Percentiles rank a stretch among this genome's conserved stretches.
Evolutionary conservation across 2,329 filamentous ascomycete species (phyloP).

Genomic region (Lasiodiplodia hormozganensis): DNA sequence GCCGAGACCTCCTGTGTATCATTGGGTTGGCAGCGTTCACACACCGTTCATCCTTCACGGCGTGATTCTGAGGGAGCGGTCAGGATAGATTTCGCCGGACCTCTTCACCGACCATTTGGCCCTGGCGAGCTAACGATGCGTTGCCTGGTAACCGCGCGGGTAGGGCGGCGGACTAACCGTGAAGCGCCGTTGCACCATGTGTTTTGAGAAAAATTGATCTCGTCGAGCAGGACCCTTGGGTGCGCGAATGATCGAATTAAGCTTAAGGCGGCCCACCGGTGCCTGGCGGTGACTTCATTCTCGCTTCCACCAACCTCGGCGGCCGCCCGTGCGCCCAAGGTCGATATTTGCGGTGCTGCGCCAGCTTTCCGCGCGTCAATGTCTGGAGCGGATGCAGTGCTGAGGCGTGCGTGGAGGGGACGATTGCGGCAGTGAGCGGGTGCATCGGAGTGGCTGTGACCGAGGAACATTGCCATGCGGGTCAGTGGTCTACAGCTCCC

Average conservation of each 20-base stretch:
- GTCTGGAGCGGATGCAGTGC: not conserved
- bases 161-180: not conserved
- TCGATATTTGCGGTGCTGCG: constrained; percentile 1
- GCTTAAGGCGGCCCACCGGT: constrained; percentile 27
- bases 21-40: not conserved
- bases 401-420: not conserved
- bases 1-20: not conserved
- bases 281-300: constrained; percentile 24
- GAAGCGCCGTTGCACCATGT: not conserved
- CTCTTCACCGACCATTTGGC: constrained; percentile 23
- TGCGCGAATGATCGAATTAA: constrained; percentile 2
- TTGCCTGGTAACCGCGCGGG: not conserved
- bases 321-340: not conserved
- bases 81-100: not conserved
- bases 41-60: constrained; percentile 6
- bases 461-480: not conserved
- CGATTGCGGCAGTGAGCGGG: constrained; percentile 8
- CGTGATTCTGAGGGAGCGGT: not conserved
- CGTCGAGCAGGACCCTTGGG: not conserved
- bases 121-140: not conserved
- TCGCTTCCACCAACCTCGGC: not conserved
- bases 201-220: constrained; percentile 1
- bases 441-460: constrained; percentile 5
- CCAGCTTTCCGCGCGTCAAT: not conserved
- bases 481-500: not conserved